phyloP scores from a whole-genome alignment of 106 monocot species.

The Posidonia australis region DNA sequence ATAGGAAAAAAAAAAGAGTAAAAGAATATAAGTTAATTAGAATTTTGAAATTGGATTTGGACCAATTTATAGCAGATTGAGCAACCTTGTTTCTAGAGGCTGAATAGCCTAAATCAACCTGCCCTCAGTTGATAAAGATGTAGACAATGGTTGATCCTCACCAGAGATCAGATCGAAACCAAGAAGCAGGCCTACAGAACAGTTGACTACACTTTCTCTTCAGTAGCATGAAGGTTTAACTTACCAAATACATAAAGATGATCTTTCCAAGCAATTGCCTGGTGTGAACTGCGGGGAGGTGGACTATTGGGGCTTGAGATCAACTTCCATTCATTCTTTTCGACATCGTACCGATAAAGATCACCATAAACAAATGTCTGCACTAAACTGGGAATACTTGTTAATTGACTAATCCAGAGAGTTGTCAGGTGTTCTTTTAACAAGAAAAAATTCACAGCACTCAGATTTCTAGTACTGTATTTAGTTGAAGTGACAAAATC shows the following conservation, averaged over 20 bases:
- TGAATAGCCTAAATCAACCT: no score
- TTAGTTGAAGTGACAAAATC: no score
- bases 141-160: no score
- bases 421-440: not conserved
- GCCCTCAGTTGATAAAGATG: no score
- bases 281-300: conserved; percentile 95
- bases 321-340: conserved; percentile 95
- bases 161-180: no score
- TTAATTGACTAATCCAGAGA: not conserved
- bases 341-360: conserved; percentile 93
- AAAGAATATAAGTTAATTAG: not conserved
- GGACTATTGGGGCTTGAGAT: conserved; percentile 91
- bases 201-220: not conserved
- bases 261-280: conserved; percentile 89
- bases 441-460: no score
- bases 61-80: no score
- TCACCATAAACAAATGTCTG: conserved; percentile 99
- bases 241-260: conserved; percentile 90
- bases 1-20: not conserved
- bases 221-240: not conserved
- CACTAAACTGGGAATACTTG: conserved; percentile 9
- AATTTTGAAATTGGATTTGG: not conserved
- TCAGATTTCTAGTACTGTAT: no score
- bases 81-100: no score
- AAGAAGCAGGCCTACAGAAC: no score